Evolutionary conservation across 345 rosid genomes (phyloP).

Genomic region (Heritiera littoralis): DNA sequence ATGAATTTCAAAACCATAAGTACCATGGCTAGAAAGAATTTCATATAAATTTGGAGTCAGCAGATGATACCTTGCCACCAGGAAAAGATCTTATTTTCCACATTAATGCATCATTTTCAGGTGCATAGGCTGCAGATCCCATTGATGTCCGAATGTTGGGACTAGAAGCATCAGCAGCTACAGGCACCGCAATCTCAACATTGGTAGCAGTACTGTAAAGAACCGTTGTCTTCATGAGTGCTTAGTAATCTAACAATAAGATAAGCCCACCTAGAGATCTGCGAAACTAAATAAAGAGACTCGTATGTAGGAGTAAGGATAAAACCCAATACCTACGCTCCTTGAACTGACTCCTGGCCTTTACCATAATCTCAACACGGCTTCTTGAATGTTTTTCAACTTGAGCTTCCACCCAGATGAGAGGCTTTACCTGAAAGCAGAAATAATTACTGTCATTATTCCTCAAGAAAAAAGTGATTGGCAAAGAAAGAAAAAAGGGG

Average conservation of each 20-base stretch:
- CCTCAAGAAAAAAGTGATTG: background rate
- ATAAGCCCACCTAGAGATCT: conserved; percentile 8
- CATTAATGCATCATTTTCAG: conserved; percentile 68
- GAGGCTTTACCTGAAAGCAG: conserved; percentile 74
- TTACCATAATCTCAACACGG: conserved; percentile 82
- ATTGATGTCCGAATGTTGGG: conserved; percentile 85
- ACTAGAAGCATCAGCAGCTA: conserved; percentile 81
- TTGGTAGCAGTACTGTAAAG: conserved; percentile 67
- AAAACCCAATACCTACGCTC: conserved; percentile 70
- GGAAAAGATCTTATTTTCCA: conserved; percentile 87
- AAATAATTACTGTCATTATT: background rate
- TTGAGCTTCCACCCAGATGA: conserved; percentile 94
- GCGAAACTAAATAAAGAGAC: conserved; percentile 15
- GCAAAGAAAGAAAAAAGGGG: background rate
- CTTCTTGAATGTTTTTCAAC: conserved; percentile 93
- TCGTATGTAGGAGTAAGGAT: background rate
- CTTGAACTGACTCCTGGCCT: conserved; percentile 91
- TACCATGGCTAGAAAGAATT: background rate
- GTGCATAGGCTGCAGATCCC: conserved; percentile 87
- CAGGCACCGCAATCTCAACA: conserved; percentile 68
- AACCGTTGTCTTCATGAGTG: conserved; percentile 17
- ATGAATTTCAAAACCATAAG: background rate
- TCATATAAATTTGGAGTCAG: background rate
- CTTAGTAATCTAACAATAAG: conserved; percentile 9
- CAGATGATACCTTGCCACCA: conserved; percentile 69